A percentile compares a stretch with the other conserved stretches of the same genome.
phyloP scores from a whole-genome alignment of 805 yeast genomes.

The Candida khao-thaluensis region DNA sequence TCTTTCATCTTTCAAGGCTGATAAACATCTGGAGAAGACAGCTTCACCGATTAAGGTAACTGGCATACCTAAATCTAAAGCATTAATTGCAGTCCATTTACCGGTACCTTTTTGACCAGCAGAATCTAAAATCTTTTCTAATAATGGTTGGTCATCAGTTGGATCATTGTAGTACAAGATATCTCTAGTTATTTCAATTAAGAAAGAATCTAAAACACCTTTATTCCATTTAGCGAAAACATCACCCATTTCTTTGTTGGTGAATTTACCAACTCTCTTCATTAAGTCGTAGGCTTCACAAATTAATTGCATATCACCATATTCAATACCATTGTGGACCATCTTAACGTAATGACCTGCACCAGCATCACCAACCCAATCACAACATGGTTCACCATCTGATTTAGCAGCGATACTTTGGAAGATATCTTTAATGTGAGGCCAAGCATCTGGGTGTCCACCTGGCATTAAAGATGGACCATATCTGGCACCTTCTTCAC shows the following conservation, averaged over 20 bases:
- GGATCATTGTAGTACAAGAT: slow-evolving; percentile 84
- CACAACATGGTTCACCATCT: slow-evolving; percentile 99
- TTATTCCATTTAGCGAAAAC: slow-evolving; percentile 93
- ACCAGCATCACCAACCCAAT: slow-evolving; percentile 99
- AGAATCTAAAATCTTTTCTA: slow-evolving; percentile 92
- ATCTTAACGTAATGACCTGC: slow-evolving; percentile 98
- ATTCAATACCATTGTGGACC: slow-evolving; percentile 99
- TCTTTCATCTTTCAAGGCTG: slow-evolving; percentile 92
- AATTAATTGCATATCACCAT: slow-evolving; percentile 99
- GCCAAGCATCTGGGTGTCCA: slow-evolving; percentile 98
- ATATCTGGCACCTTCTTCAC: slow-evolving; percentile 99
- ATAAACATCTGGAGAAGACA: slow-evolving; percentile 92
- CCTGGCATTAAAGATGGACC: slow-evolving; percentile 99
- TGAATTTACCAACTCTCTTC: slow-evolving; percentile 90
- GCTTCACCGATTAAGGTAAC: slow-evolving; percentile 99
- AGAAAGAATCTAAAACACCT: slow-evolving; percentile 96
- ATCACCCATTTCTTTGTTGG: slow-evolving; percentile 89
- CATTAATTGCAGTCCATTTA: slow-evolving; percentile 99
- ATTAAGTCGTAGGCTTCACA: slow-evolving; percentile 96
- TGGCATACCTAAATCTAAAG: slow-evolving; percentile 97
- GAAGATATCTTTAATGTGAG: slow-evolving; percentile 94
- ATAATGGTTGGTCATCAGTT: slow-evolving; percentile 85
- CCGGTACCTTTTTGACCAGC: slow-evolving; percentile 99
- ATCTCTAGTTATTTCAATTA: slow-evolving; percentile 95
- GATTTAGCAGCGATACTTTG: slow-evolving; percentile 94